These are phyloP conservation scores for Tricholoma sp. DNA, from an alignment of 768 basidiomycete species.

Conservation along the genomic window DNA sequence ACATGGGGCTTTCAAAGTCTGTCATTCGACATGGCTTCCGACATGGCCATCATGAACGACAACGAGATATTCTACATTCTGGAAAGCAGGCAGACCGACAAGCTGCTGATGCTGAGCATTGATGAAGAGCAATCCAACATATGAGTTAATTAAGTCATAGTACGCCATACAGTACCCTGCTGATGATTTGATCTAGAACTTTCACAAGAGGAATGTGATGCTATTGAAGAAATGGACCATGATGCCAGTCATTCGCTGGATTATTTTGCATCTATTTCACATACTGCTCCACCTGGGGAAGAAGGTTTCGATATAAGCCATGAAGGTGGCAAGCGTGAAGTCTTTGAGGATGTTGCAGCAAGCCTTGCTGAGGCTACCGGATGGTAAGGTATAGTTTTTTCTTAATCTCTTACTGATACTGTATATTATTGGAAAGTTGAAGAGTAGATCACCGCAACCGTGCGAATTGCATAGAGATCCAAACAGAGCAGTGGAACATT, in stretches of 20 bases:
- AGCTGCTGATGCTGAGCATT: too few species aligned
- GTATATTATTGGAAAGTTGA: neutral
- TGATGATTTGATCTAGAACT: neutral
- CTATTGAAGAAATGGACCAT: constrained; percentile 6
- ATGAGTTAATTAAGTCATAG: neutral
- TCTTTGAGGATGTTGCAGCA: constrained; percentile 8
- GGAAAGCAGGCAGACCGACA: neutral
- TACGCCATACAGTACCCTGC: neutral
- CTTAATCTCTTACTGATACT: too few species aligned
- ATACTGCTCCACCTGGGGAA: constrained; percentile 6
- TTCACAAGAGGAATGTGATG: neutral
- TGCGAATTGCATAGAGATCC: constrained; percentile 5
- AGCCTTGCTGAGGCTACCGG: neutral
- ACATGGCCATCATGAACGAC: neutral
- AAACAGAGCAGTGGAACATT: constrained; percentile 8
- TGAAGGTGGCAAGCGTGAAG: constrained; percentile 10
- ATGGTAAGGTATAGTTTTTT: neutral
- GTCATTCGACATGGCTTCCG: neutral
- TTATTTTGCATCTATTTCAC: constrained; percentile 3
- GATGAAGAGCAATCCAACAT: neutral
- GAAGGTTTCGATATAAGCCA: constrained; percentile 4
- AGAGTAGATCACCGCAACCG: constrained; percentile 4
- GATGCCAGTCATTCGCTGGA: constrained; percentile 1
- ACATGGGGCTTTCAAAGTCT: neutral
- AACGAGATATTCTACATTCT: neutral